Base-by-base conservation (phyloP, 23 red algal genomes). In the Gracilariopsis chorda region DNA sequence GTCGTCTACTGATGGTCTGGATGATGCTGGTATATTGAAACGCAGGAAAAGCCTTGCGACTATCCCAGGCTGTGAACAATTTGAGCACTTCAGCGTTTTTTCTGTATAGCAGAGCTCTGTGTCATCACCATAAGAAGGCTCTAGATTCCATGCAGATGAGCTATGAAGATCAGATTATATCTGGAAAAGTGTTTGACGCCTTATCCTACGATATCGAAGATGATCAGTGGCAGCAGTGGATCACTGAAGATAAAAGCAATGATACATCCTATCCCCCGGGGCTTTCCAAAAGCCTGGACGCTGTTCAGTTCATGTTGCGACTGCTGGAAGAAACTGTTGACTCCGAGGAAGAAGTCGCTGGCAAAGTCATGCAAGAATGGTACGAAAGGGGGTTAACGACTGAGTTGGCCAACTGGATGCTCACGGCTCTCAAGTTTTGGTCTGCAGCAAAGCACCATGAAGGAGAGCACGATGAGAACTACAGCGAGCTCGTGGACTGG, bases 41-140 rank as follows among this genome's bases (percentile, higher is more conserved):
- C 67, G 13, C 19, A 73, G 39, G 19, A 36, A 73, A 73, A 73
- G 67, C 67, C 28, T 73, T n/a, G 67, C 67, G 40, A 73, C 67
- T 6, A 73, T 73, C 3, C 67, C 67, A 25, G 67, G 67, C 28
- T 73, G 67, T n/a, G 37, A 46, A 12, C 36, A 73, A 17, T 73
- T 73, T 35, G 17, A 46, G 47, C 20, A 35, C 3, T 73, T 73
- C 30, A 73, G 40, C 40, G n/a, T 73, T 20, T n/a, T 73, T 73
- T 46, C 39, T 36, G 28, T 73, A 73, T 12, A 45, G 67, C 40
- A 73, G 32, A 24, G 67, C 37, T 1, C 20, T 73, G 40, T 73
- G 67, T 46, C 67, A 73, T 25, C 40, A 46, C 40, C 67, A 73
- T 42, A 73, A 73, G 20, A 17, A 73, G 29, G 40, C 39, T 27